Evolutionary conservation across 2,329 filamentous ascomycete species (phyloP).

Genomic region (Colletotrichum lupini): DNA sequence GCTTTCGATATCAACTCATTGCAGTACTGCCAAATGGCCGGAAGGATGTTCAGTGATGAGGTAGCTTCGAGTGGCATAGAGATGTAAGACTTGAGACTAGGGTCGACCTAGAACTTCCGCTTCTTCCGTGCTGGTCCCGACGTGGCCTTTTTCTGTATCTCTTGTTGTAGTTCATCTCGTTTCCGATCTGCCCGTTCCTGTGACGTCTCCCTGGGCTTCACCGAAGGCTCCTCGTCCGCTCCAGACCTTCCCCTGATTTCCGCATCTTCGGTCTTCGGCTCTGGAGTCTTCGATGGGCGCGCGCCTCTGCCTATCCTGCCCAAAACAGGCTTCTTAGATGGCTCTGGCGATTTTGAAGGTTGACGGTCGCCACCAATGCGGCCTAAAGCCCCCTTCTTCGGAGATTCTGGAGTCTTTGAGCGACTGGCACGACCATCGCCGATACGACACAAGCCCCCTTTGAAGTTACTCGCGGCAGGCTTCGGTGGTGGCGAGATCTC

Average conservation of each 20-base stretch:
- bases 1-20: background rate
- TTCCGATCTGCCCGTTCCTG: constrained; percentile 60
- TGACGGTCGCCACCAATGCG: constrained; percentile 51
- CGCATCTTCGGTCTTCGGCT: constrained; percentile 1
- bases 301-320: constrained; percentile 47
- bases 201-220: constrained; percentile 53
- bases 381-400: constrained; percentile 50
- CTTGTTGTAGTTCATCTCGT: constrained; percentile 61
- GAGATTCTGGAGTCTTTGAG: constrained; percentile 2
- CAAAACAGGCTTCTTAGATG: constrained; percentile 39
- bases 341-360: constrained; percentile 24
- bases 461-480: background rate
- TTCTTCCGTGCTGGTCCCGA: constrained; percentile 66
- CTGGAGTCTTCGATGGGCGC: constrained; percentile 1
- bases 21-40: background rate
- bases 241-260: constrained; percentile 30
- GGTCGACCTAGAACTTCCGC: constrained; percentile 58
- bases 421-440: background rate
- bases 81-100: background rate
- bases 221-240: constrained; percentile 40
- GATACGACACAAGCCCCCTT: background rate
- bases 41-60: background rate
- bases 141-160: constrained; percentile 61
- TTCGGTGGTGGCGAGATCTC: constrained; percentile 3
- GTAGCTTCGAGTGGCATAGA: background rate